Evolutionary conservation across 495 filamentous ascomycete species (phyloP).

Genomic region (Coniosporium apollinis): DNA sequence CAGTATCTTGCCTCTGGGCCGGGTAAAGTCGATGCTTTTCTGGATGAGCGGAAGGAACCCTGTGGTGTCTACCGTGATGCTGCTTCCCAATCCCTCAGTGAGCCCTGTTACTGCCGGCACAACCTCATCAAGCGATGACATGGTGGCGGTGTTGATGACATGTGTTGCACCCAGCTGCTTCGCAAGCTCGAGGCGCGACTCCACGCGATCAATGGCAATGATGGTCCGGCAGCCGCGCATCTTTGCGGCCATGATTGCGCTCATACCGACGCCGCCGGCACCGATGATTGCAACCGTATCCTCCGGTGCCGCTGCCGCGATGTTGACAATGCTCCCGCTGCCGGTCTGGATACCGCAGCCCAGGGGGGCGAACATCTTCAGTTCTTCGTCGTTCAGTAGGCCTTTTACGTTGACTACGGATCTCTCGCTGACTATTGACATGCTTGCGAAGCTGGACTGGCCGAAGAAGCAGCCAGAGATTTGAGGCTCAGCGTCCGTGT

Average conservation of each 20-base stretch:
- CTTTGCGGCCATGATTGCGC: constrained; percentile 18
- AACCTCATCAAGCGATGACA: not conserved
- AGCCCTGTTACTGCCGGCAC: constrained; percentile 6
- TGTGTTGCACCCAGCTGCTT: constrained; percentile 15
- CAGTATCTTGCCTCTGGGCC: constrained; percentile 13
- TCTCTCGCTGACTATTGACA: constrained; percentile 15
- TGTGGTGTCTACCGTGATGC: constrained; percentile 14
- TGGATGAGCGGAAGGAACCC: constrained; percentile 12
- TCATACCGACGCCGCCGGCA: constrained; percentile 16
- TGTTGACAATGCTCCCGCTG: constrained; percentile 17
- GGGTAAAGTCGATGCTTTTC: constrained; percentile 9
- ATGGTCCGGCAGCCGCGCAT: constrained; percentile 11
- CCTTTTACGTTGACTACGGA: constrained; percentile 19
- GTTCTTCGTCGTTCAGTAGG: constrained; percentile 9
- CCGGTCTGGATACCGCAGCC: constrained; percentile 30
- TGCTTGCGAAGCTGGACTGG: constrained; percentile 15
- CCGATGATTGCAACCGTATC: constrained; percentile 13
- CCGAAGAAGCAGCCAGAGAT: constrained; percentile 17
- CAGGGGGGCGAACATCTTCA: constrained; percentile 23
- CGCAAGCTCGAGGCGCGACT: constrained; percentile 12
- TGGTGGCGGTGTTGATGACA: constrained; percentile 8
- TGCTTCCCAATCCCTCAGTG: constrained; percentile 7
- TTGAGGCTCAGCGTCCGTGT: constrained; percentile 2
- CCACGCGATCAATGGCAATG: constrained; percentile 15
- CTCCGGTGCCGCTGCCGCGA: constrained; percentile 6